phyloP scores from a whole-genome alignment of 768 basidiomycete species.

The Paxillus rubicundulus region DNA sequence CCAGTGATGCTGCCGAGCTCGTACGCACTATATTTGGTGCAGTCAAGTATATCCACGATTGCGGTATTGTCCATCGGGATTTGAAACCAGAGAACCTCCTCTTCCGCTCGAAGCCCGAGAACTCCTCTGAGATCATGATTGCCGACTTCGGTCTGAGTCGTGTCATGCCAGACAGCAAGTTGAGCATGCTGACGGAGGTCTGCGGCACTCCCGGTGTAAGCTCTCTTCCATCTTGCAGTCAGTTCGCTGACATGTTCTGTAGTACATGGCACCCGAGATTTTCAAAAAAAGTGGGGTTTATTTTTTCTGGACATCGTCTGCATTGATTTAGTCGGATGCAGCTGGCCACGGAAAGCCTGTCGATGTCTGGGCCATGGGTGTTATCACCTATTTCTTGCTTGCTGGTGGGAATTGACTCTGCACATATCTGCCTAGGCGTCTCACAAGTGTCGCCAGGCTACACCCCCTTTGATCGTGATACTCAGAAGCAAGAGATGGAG shows the following conservation, averaged over 20 bases:
- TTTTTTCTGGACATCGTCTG: background rate
- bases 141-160: slow-evolving; percentile 95
- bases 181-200: slow-evolving; percentile 87
- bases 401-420: slow-evolving; percentile 41
- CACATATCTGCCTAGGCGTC: background rate
- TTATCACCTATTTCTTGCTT: slow-evolving; percentile 96
- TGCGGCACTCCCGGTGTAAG: slow-evolving; percentile 89
- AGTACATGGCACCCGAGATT: slow-evolving; percentile 97
- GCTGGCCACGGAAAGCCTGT: slow-evolving; percentile 94
- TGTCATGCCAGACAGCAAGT: slow-evolving; percentile 87
- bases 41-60: slow-evolving; percentile 87
- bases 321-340: slow-evolving; percentile 24
- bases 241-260: slow-evolving; percentile 6
- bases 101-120: slow-evolving; percentile 82
- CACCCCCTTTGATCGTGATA: slow-evolving; percentile 96
- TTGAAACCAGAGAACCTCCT: slow-evolving; percentile 97
- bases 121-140: slow-evolving; percentile 90
- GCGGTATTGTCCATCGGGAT: slow-evolving; percentile 94
- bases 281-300: slow-evolving; percentile 74
- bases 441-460: slow-evolving; percentile 50
- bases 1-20: slow-evolving; percentile 84
- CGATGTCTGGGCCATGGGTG: slow-evolving; percentile 97
- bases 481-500: slow-evolving; percentile 86
- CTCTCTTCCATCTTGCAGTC: slow-evolving; percentile 7
- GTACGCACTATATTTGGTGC: slow-evolving; percentile 83